A percentile compares a stretch with the other conserved stretches of the same genome.
phyloP scores from a whole-genome alignment of 176 grass and related monocot species.

The Avena atlantica region DNA sequence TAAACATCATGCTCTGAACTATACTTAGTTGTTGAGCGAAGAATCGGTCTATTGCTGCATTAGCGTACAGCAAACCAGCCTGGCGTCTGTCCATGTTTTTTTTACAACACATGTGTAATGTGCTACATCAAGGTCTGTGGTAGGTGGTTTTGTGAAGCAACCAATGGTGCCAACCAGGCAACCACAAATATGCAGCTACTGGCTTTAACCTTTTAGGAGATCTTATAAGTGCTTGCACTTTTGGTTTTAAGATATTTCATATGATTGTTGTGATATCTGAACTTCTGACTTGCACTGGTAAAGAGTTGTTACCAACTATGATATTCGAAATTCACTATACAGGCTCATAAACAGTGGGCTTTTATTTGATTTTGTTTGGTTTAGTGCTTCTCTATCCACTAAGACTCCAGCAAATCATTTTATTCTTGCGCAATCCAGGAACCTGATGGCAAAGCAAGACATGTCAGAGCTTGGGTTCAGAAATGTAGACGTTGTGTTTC shows the following conservation, averaged over 20 bases:
- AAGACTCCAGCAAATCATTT: neutral
- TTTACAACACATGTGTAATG: too few relatives aligned
- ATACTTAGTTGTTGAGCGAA: too few relatives aligned
- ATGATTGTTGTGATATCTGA: neutral
- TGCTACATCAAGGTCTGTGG: neutral
- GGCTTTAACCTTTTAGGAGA: neutral
- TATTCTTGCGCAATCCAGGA: conserved; percentile 46
- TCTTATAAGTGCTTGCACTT: neutral
- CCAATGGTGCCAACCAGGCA: conserved; percentile 14
- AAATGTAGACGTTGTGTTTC: conserved; percentile 18
- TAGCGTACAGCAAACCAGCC: too few relatives aligned
- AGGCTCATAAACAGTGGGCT: conserved; percentile 22
- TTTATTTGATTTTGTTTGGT: neutral
- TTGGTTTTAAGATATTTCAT: neutral
- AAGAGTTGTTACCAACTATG: conserved; percentile 15
- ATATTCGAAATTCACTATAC: neutral
- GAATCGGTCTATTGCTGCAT: too few relatives aligned
- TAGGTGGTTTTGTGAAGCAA: conserved; percentile 32
- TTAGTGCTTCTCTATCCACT: neutral
- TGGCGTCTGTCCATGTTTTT: too few relatives aligned
- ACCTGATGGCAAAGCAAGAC: conserved; percentile 84
- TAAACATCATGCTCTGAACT: too few relatives aligned
- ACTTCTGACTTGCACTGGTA: neutral
- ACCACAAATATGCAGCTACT: neutral
- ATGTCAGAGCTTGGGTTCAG: conserved; percentile 81